phyloP scores from a whole-genome alignment of 2,329 filamentous ascomycete genomes.

The Aspergillus fischeri region DNA sequence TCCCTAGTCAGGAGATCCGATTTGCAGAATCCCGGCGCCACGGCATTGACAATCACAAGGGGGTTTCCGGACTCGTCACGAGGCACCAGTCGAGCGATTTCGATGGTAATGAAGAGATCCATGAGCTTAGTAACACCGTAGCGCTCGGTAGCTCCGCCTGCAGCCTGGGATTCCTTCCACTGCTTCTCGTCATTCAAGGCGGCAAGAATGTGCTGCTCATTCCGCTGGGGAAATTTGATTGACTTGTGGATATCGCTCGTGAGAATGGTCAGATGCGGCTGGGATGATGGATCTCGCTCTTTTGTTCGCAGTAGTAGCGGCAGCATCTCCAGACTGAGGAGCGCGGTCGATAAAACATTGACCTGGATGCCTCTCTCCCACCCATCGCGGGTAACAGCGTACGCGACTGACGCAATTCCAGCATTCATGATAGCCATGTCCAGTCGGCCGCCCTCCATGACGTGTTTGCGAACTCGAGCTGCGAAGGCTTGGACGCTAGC shows the following conservation, averaged over 20 bases:
- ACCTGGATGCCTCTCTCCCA: conserved; percentile 22
- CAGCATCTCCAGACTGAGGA: conserved; percentile 18
- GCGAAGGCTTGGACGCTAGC: conserved; percentile 38
- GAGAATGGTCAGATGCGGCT: conserved; percentile 20
- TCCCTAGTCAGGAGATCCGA: conserved; percentile 12
- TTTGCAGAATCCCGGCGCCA: conserved; percentile 23
- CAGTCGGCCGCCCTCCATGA: conserved; percentile 23
- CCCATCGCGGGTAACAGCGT: conserved; percentile 11
- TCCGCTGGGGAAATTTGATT: conserved; percentile 14
- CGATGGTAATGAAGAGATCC: conserved; percentile 8
- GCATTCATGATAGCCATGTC: conserved; percentile 40
- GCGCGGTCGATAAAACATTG: conserved; percentile 22
- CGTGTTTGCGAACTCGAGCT: conserved; percentile 24
- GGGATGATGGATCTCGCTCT: not conserved
- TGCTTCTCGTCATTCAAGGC: not conserved
- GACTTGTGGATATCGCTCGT: conserved; percentile 18
- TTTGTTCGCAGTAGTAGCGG: conserved; percentile 12
- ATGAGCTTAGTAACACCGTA: conserved; percentile 14
- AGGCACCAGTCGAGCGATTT: conserved; percentile 5
- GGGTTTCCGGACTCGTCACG: conserved; percentile 9
- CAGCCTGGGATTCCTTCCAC: not conserved
- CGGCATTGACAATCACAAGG: conserved; percentile 16
- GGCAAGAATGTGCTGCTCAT: conserved; percentile 3
- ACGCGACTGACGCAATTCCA: conserved; percentile 24
- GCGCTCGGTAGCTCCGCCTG: conserved; percentile 3